phyloP scores from a whole-genome alignment of 1,139 yeast species.

The Chernovozyma aurita region DNA sequence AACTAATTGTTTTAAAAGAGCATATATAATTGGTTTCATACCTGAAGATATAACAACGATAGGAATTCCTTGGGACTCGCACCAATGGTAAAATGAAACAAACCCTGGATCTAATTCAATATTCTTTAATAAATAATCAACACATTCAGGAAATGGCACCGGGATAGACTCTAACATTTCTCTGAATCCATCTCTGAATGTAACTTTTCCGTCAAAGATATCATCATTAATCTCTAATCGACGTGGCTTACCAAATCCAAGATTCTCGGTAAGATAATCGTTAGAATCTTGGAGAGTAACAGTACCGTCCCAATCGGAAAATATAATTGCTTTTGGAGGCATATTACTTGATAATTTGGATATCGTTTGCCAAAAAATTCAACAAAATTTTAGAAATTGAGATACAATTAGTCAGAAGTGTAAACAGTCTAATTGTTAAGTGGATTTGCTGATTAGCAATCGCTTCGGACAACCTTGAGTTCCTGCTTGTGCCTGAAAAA shows the following conservation, averaged over 20 bases:
- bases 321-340: slow-evolving; percentile 63
- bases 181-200: slow-evolving; percentile 80
- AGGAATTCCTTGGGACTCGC: slow-evolving; percentile 65
- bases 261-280: slow-evolving; percentile 80
- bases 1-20: slow-evolving; percentile 66
- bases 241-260: slow-evolving; percentile 76
- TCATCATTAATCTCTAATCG: slow-evolving; percentile 67
- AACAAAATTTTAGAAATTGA: too few relatives aligned
- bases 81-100: slow-evolving; percentile 75
- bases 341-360: slow-evolving; percentile 3
- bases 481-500: too few relatives aligned
- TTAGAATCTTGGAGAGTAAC: slow-evolving; percentile 89
- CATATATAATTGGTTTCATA: slow-evolving; percentile 85
- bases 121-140: slow-evolving; percentile 56
- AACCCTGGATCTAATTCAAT: slow-evolving; percentile 89
- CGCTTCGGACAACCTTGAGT: too few relatives aligned
- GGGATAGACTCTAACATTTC: slow-evolving; percentile 78
- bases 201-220: slow-evolving; percentile 61
- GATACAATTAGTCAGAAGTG: too few relatives aligned
- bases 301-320: slow-evolving; percentile 98
- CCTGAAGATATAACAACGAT: slow-evolving; percentile 83
- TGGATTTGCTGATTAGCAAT: too few relatives aligned
- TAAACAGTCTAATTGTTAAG: too few relatives aligned
- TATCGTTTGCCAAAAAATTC: background rate
- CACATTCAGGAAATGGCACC: slow-evolving; percentile 78